phyloP scores from a whole-genome alignment of 805 yeast genomes.

The Lachancea sp. region DNA sequence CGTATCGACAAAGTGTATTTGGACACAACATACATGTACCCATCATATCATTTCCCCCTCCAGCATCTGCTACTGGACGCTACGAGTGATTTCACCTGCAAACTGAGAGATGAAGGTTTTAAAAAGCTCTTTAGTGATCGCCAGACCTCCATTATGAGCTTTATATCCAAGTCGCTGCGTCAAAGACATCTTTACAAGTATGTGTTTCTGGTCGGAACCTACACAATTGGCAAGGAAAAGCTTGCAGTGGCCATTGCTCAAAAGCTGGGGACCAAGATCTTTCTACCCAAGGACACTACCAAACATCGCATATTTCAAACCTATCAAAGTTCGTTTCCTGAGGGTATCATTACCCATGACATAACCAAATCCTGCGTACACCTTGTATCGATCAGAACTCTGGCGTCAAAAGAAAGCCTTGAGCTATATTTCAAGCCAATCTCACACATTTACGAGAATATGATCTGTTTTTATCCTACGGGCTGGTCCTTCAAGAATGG shows the following conservation, averaged over 20 bases:
- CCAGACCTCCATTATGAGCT: constrained; percentile 36
- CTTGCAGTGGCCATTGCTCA: constrained; percentile 64
- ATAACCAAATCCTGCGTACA: constrained; percentile 55
- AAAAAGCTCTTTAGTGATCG: constrained; percentile 18
- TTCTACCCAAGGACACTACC: constrained; percentile 30
- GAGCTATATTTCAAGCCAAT: constrained; percentile 23
- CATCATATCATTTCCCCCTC: constrained; percentile 67
- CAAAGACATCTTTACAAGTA: constrained; percentile 13
- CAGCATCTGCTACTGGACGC: constrained; percentile 62
- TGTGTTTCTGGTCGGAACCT: constrained; percentile 63
- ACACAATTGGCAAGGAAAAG: constrained; percentile 88
- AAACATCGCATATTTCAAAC: constrained; percentile 42
- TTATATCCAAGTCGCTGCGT: constrained; percentile 9
- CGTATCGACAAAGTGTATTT: constrained; percentile 60
- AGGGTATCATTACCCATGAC: constrained; percentile 38
- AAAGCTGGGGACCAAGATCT: constrained; percentile 46
- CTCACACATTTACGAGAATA: constrained; percentile 21
- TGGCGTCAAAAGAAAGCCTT: constrained; percentile 34
- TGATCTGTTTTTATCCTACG: constrained; percentile 78
- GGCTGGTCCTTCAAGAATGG: constrained; percentile 70
- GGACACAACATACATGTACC: constrained; percentile 86
- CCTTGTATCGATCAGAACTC: constrained; percentile 60
- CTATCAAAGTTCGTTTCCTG: constrained; percentile 39
- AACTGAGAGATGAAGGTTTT: constrained; percentile 32
- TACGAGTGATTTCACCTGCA: constrained; percentile 47